Evolutionary conservation across 352 stramenopile species (phyloP).

Genomic region (Thalassiosira livingstoniorum): DNA sequence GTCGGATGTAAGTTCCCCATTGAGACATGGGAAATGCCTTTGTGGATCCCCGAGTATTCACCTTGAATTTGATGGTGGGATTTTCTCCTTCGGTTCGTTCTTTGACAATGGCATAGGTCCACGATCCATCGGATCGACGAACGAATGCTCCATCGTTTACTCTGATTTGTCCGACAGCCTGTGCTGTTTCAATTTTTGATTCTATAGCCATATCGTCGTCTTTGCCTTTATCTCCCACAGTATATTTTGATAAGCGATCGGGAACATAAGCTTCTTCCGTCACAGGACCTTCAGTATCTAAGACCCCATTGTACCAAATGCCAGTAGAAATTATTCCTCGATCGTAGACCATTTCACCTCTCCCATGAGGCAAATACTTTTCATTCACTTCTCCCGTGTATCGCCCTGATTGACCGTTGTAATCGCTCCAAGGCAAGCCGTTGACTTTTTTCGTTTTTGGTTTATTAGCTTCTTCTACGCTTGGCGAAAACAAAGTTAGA

Average conservation of each 20-base stretch:
- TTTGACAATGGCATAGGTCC: slow-evolving; percentile 53
- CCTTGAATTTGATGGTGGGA: slow-evolving; percentile 49
- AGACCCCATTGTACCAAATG: slow-evolving; percentile 56
- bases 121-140: slow-evolving; percentile 44
- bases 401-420: slow-evolving; percentile 50
- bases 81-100: slow-evolving; percentile 32
- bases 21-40: slow-evolving; percentile 49
- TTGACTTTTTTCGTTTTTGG: slow-evolving; percentile 48
- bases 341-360: slow-evolving; percentile 53
- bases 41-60: slow-evolving; percentile 47
- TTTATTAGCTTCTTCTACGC: slow-evolving; percentile 27
- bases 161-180: slow-evolving; percentile 17
- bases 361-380: slow-evolving; percentile 43
- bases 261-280: slow-evolving; percentile 32
- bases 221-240: slow-evolving; percentile 45
- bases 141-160: slow-evolving; percentile 51
- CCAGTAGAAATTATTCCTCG: slow-evolving; percentile 42
- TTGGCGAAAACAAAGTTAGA: slow-evolving; percentile 10
- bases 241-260: slow-evolving; percentile 25
- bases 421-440: slow-evolving; percentile 56
- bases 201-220: slow-evolving; percentile 51
- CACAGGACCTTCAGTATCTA: slow-evolving; percentile 46
- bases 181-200: slow-evolving; percentile 39
- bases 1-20: slow-evolving; percentile 47
- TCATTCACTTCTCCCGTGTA: slow-evolving; percentile 56